These are phyloP conservation scores for Enteropsectra breve DNA, from an alignment of 371 early-diverging fungal genomes.

Conservation along the genomic window DNA sequence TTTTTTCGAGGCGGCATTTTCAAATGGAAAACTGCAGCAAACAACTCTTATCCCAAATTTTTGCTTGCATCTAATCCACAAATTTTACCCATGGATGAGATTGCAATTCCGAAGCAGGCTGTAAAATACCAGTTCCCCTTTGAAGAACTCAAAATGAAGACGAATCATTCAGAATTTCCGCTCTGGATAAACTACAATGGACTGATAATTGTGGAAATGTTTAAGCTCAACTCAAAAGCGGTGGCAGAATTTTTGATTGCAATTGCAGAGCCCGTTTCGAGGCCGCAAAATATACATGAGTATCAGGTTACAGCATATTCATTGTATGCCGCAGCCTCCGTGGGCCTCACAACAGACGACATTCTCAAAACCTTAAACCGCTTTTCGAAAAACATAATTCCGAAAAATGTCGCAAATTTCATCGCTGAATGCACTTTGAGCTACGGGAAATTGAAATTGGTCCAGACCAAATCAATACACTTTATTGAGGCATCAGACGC, in stretches of 20 bases:
- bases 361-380: slow-evolving; percentile 81
- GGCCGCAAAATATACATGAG: slow-evolving; percentile 89
- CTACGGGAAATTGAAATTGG: slow-evolving; percentile 90
- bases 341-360: slow-evolving; percentile 83
- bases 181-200: slow-evolving; percentile 86
- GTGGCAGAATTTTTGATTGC: slow-evolving; percentile 94
- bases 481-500: slow-evolving; percentile 75
- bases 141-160: slow-evolving; percentile 65
- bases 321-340: slow-evolving; percentile 94
- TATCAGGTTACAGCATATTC: slow-evolving; percentile 91
- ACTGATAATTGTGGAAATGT: slow-evolving; percentile 85
- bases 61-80: too few relatives aligned
- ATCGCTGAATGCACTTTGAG: slow-evolving; percentile 78
- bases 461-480: slow-evolving; percentile 82
- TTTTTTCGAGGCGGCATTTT: too few relatives aligned
- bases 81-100: slow-evolving; percentile 41
- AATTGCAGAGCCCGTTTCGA: slow-evolving; percentile 88
- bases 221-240: slow-evolving; percentile 77
- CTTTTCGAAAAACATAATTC: slow-evolving; percentile 74
- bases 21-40: too few relatives aligned
- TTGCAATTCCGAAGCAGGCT: slow-evolving; percentile 60
- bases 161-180: slow-evolving; percentile 73
- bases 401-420: slow-evolving; percentile 71
- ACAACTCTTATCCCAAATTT: too few relatives aligned
- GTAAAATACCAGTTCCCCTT: slow-evolving; percentile 49